Evolutionary conservation across 169 alveolate species (phyloP), one percentile per base, ranked within the genome.

Genomic region (Plasmodium reichenowi): DNA sequence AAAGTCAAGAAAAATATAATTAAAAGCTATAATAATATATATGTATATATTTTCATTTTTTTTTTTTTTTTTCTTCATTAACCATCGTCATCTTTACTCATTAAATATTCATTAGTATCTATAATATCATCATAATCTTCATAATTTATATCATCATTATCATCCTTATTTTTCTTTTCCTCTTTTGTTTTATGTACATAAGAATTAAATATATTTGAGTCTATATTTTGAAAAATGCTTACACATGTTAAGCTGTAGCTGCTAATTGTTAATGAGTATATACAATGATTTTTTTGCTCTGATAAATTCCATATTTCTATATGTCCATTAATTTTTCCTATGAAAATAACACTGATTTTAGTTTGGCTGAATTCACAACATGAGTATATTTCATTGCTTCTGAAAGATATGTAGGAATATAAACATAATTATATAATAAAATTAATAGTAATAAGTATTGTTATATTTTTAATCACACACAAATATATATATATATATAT

Each of bases 251-350:
- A 68, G 22, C 90, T 80, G 48, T 67, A 80, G 62, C 80, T 80
- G 60, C 90, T 80, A 62, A 80, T 80, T 2, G 90, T 63, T 48
- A 67, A 15, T 48, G 90, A 80, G 50, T 68, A 62, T 50, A 80
- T 67, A 50, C 72, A 80, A 47, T 62, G 75, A 13, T 80, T 68
- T 68, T 80, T 80, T 12, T 62, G 90, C 12, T 80, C 90, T 54
- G 70, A 15, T 38, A 80, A 24, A 80, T 80, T 80, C 90, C 90
- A 80, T 80, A 80, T 80, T 80, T 80, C 90, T 67, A 80, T 80
- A 47, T 80, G 90, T n/a, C 90, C 90, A 68, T 80, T 80, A 66
- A 47, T 80, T 80, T 80, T 80, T 38, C 90, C 90, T 47, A 80
- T 72, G 50, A 43, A 80, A 66, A 80, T 80, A 17, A 80, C 83